Percentiles rank a stretch among this genome's conserved stretches.
phyloP scores from a whole-genome alignment of 148 eudicot genomes.

The Tetragonia tetragonoides region DNA sequence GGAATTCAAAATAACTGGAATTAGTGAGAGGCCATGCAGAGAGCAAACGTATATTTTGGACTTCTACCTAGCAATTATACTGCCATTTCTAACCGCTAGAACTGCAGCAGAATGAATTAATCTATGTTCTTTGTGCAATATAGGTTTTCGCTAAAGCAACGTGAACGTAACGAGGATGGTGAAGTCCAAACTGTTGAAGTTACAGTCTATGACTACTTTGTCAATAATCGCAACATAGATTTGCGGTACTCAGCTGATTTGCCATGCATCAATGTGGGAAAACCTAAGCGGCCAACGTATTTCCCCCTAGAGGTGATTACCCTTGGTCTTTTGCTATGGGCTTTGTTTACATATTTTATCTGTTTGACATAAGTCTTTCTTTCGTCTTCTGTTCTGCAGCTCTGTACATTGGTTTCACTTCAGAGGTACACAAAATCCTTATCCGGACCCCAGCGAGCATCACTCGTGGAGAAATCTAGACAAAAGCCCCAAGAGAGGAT shows the following conservation, averaged over 20 bases:
- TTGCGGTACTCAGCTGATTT: conserved; percentile 73
- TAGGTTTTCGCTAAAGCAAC: conserved; percentile 75
- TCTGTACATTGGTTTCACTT: conserved; percentile 76
- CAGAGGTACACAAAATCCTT: conserved; percentile 89
- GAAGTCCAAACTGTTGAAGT: conserved; percentile 54
- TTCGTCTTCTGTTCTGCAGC: conserved; percentile 35
- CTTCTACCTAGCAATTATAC: no score
- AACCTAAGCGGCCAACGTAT: conserved; percentile 79
- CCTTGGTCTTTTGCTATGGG: background rate
- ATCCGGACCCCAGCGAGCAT: conserved; percentile 62
- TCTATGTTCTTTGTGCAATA: background rate
- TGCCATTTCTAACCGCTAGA: no score
- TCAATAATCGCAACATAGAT: conserved; percentile 58
- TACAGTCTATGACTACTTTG: conserved; percentile 85
- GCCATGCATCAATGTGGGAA: conserved; percentile 97
- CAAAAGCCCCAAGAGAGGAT: conserved; percentile 93
- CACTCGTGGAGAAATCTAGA: conserved; percentile 86
- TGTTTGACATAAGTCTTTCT: background rate
- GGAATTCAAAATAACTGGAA: conserved; percentile 79
- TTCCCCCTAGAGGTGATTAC: conserved; percentile 73
- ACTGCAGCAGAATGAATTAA: background rate
- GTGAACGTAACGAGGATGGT: conserved; percentile 47
- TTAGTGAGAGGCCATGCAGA: conserved; percentile 66
- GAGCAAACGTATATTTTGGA: conserved; percentile 52
- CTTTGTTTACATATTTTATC: background rate